Conservation (phyloP, 257 asterid genomes). For the Solanum infundibuliforme region DNA sequence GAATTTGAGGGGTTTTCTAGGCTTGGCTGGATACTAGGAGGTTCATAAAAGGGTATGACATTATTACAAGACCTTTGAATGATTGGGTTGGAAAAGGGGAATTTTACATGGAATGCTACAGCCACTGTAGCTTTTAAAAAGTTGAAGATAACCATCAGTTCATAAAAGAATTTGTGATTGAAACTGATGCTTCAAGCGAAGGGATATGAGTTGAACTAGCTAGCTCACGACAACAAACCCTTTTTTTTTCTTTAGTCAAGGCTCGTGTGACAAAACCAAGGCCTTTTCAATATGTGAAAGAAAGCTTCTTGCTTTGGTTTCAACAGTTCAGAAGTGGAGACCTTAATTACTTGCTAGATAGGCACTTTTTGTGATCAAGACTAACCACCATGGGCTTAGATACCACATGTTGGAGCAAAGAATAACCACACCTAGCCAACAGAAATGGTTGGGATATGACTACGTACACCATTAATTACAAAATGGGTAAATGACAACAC, state of each 20-base stretch:
- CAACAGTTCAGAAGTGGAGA: not conserved
- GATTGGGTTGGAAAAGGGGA: not conserved
- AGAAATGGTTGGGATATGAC: not conserved
- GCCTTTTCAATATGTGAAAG: not conserved
- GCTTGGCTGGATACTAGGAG: no score
- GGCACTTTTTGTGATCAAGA: not conserved
- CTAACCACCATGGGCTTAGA: not conserved
- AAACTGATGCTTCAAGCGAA: not conserved
- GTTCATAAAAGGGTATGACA: no score
- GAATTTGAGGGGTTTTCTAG: no score
- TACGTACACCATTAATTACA: not conserved
- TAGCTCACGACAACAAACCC: no score
- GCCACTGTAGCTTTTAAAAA: not conserved
- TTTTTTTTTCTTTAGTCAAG: not conserved
- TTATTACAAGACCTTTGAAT: not conserved
- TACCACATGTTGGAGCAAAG: not conserved
- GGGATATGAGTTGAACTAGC: not conserved
- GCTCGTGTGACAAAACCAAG: not conserved
- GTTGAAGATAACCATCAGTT: no score
- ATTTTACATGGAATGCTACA: no score
- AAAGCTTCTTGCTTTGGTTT: not conserved
- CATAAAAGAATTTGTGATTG: not conserved
- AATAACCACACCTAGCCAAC: not conserved
- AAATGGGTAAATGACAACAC: not conserved
- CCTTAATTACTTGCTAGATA: not conserved